phyloP scores from a whole-genome alignment of 352 stramenopile species.

The Pythium scleroteichum region DNA sequence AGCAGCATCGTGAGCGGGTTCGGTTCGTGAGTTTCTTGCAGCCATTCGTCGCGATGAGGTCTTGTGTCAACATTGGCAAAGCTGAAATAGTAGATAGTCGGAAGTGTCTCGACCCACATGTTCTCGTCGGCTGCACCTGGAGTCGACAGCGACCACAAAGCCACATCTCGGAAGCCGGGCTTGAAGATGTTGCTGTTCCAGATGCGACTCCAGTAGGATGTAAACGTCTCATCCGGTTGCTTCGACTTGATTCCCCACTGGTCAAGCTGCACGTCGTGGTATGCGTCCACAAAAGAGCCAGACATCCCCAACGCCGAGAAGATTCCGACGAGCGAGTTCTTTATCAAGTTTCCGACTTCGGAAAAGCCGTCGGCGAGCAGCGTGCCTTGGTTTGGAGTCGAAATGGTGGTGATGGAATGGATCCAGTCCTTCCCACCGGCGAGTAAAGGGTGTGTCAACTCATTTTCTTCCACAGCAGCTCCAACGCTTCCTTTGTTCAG shows the following conservation, averaged over 20 bases:
- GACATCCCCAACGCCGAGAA: conserved; percentile 33
- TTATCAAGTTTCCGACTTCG: conserved; percentile 40
- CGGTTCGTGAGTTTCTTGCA: conserved; percentile 43
- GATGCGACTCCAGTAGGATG: conserved; percentile 38
- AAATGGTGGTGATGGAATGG: conserved; percentile 65
- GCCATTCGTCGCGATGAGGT: conserved; percentile 34
- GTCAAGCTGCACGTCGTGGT: conserved; percentile 51
- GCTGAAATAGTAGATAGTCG: conserved; percentile 54
- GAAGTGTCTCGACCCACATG: conserved; percentile 48
- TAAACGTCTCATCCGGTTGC: conserved; percentile 27
- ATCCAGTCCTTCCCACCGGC: conserved; percentile 53
- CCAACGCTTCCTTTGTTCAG: conserved; percentile 43
- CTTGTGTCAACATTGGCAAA: conserved; percentile 50
- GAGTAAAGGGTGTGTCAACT: conserved; percentile 41
- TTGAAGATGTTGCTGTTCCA: conserved; percentile 39
- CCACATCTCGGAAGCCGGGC: conserved; percentile 44
- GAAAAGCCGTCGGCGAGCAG: conserved; percentile 51
- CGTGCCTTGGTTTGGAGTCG: conserved; percentile 59
- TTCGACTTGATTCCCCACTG: conserved; percentile 47
- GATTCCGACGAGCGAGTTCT: conserved; percentile 38
- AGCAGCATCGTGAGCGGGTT: conserved; percentile 54
- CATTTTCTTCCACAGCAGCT: conserved; percentile 34
- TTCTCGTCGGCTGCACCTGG: conserved; percentile 41
- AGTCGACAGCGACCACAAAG: conserved; percentile 43
- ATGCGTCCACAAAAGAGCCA: conserved; percentile 27